phyloP scores from a whole-genome alignment of 495 filamentous ascomycete genomes.

The Thozetella sp. region DNA sequence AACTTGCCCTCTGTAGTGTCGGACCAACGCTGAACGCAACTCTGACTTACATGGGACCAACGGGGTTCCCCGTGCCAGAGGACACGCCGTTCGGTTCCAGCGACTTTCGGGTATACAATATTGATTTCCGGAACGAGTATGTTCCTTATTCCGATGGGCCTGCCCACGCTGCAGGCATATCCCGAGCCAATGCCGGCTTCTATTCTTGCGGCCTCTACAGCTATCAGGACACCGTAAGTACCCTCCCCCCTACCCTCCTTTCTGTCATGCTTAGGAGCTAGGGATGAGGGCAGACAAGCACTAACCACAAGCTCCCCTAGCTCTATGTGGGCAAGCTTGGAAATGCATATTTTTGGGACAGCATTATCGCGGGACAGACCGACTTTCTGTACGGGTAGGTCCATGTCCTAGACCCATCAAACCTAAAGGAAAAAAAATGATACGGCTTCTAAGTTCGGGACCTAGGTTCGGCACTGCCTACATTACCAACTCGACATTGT shows the following conservation, averaged over 20 bases:
- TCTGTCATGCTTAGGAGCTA: neutral
- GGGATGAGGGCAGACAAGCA: too few relatives aligned
- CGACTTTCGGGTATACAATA: conserved; percentile 61
- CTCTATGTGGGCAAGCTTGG: conserved; percentile 64
- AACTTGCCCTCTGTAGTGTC: too few relatives aligned
- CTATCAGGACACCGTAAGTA: conserved; percentile 59
- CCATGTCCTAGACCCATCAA: neutral
- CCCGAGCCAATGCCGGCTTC: conserved; percentile 60
- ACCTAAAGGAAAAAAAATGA: neutral
- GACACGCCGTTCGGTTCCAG: conserved; percentile 59
- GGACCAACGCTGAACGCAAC: conserved; percentile 58
- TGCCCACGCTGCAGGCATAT: conserved; percentile 54
- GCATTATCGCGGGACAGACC: conserved; percentile 57
- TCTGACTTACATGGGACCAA: conserved; percentile 56
- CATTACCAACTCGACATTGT: conserved; percentile 41
- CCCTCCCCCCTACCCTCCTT: neutral
- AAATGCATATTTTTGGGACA: conserved; percentile 58
- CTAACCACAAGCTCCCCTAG: conserved; percentile 20
- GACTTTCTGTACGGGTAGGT: conserved; percentile 62
- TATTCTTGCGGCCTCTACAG: conserved; percentile 59
- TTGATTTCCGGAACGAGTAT: conserved; percentile 55
- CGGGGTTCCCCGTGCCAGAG: conserved; percentile 54
- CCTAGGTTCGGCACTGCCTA: conserved; percentile 55
- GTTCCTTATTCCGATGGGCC: conserved; percentile 52
- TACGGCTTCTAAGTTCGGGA: conserved; percentile 8